phyloP scores from a whole-genome alignment of 2,329 filamentous ascomycete genomes.

The Aspergillus unguis region DNA sequence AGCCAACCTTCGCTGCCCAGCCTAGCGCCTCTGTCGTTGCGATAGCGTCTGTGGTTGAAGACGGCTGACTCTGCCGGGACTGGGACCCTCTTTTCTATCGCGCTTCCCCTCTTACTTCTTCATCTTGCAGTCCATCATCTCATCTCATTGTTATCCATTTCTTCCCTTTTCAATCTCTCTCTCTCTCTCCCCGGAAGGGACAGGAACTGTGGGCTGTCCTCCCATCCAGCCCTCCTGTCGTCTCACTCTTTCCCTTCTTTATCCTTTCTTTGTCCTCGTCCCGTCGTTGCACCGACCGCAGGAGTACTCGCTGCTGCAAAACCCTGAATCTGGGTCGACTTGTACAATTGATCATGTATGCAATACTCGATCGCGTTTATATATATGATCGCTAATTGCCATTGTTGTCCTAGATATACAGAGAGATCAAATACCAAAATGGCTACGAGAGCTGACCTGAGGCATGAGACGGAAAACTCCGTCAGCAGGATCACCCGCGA shows the following conservation, averaged over 20 bases:
- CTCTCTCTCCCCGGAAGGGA: conserved; percentile 2
- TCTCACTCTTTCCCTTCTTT: background rate
- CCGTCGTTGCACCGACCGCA: background rate
- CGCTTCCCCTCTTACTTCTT: background rate
- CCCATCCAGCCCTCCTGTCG: background rate
- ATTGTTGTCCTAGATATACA: background rate
- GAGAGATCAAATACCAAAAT: conserved; percentile 33
- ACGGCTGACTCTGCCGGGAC: conserved; percentile 13
- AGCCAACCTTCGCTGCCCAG: background rate
- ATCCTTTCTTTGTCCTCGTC: conserved; percentile 1
- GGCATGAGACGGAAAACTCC: conserved; percentile 29
- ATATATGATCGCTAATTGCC: background rate
- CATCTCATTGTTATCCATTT: background rate
- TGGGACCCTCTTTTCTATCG: conserved; percentile 9
- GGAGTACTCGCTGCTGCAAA: background rate
- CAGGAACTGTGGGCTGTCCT: conserved; percentile 2
- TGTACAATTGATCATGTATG: background rate
- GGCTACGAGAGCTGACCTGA: conserved; percentile 31
- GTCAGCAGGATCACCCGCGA: conserved; percentile 64
- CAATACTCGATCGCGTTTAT: background rate
- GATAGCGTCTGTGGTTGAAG: conserved; percentile 6
- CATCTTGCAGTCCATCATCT: background rate
- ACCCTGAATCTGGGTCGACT: background rate
- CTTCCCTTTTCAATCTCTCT: background rate
- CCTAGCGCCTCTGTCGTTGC: background rate